Base-by-base conservation (phyloP, 2,329 filamentous ascomycete genomes). In the Colletotrichum lupini region DNA sequence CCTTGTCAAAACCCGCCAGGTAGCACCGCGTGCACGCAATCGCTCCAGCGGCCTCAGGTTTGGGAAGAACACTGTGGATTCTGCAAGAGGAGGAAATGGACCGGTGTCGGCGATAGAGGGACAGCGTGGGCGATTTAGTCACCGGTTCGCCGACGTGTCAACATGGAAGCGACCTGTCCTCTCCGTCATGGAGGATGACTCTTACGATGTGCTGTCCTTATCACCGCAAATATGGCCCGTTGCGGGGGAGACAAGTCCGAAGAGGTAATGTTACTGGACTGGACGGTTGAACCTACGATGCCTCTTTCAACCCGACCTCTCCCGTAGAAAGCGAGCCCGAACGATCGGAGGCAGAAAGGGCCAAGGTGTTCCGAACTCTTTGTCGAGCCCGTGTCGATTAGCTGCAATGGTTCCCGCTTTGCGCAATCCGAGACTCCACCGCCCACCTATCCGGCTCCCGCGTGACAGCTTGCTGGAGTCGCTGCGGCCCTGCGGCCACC, bases 381-480 rank as follows among this genome's bases (percentile, higher is more conserved):
- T 55, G 22, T 28, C 26, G 37, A 55, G 28, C 28, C 26, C 32
- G 32, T 65, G 14, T 56, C 30, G 12, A n/a, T 55, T 49, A 65
- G 62, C 52, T 57, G 19, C 32, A 53, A 56, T 24, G 22, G 52
- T 57, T 65, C 52, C 62, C 61, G 30, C 61, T 64, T 64, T 55
- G 28, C 30, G 46, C 46, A 63, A 53, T 63, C 46, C 28, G 30
- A 63, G 53, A n/a, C 46, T 35, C 42, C 46, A 30, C 9, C 60
- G 26, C 28, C 60, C 28, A 22, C 42, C 7, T 12, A 49, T 42
- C n/a, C 59, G 19, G 16, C 16, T 26, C 46, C 30, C 61, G 46
- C 61, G 61, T 64, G 61, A 55, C 61, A 55, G 46, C 49, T 37
- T 64, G 61, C n/a, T 49, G 37, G 37, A 42, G 37, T 42, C 60